These are phyloP conservation scores for Cardiospermum halicacabum DNA, from an alignment of 345 rosid genomes.

Conservation along the genomic window DNA sequence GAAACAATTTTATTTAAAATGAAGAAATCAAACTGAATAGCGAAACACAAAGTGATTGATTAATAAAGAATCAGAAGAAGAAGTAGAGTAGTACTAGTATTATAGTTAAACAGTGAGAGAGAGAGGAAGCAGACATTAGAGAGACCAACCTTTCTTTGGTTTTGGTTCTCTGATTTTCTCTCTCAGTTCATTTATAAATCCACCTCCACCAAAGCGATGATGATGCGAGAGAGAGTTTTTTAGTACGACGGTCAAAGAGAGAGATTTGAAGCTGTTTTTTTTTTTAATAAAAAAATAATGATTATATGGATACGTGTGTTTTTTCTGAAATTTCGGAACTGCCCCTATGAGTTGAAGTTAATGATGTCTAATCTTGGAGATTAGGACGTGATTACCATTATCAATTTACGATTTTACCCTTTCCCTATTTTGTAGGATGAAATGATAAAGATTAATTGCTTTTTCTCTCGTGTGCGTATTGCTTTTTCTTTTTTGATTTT, in stretches of 20 bases:
- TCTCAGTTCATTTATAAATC: neutral
- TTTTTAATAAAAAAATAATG: neutral
- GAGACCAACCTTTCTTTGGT: neutral
- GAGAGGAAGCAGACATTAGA: neutral
- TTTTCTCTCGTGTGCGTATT: no score
- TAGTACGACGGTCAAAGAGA: conserved; percentile 37
- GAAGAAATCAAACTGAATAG: neutral
- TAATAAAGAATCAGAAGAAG: no score
- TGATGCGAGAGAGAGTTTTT: conserved; percentile 11
- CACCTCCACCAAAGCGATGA: conserved; percentile 4
- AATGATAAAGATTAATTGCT: no score
- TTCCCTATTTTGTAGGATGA: neutral
- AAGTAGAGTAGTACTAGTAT: neutral
- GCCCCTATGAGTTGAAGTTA: neutral
- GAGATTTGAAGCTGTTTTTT: conserved; percentile 29
- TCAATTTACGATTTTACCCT: neutral
- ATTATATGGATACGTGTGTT: conserved; percentile 3
- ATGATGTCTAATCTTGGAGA: no score
- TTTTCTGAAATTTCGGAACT: neutral
- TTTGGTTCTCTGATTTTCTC: neutral
- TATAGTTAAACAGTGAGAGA: neutral
- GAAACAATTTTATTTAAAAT: no score
- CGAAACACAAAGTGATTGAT: neutral
- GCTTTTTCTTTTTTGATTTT: no score
- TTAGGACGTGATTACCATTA: neutral